Evolutionary conservation across 2,329 filamentous ascomycete genomes (phyloP).

Genomic region (Aschersonia sp.): DNA sequence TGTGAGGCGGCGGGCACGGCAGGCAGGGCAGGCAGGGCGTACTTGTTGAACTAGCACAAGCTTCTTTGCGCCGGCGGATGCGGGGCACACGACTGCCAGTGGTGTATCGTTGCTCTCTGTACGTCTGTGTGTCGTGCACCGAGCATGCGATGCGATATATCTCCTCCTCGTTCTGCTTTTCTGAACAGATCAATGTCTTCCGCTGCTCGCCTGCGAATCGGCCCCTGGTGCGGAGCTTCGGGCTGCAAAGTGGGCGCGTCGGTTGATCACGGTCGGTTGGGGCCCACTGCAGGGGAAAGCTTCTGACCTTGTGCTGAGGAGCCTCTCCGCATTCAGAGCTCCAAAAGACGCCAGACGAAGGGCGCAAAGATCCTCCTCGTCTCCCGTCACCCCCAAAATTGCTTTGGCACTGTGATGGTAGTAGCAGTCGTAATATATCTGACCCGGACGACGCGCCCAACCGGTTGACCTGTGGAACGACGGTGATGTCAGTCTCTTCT

Average conservation of each 20-base stretch:
- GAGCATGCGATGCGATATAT: neutral
- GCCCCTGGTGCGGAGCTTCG: too few relatives aligned
- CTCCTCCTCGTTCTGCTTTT: neutral
- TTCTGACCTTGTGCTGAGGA: too few relatives aligned
- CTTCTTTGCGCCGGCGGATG: neutral
- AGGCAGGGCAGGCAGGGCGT: neutral
- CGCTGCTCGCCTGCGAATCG: too few relatives aligned
- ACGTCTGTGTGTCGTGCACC: too few relatives aligned
- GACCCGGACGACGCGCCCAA: neutral
- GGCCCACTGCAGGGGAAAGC: neutral
- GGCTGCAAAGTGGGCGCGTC: neutral
- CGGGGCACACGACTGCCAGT: neutral
- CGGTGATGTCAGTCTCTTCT: too few relatives aligned
- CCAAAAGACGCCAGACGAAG: neutral
- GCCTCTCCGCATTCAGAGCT: too few relatives aligned
- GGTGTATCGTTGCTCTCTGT: too few relatives aligned
- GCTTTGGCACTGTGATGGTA: too few relatives aligned
- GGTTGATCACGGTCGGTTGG: neutral
- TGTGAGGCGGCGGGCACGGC: neutral
- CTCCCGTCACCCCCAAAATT: too few relatives aligned
- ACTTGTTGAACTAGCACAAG: neutral
- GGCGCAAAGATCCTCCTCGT: neutral
- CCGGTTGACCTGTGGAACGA: neutral
- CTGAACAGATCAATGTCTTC: too few relatives aligned
- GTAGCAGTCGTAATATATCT: too few relatives aligned